phyloP scores from a whole-genome alignment of 192 early-diverging fungal species.

The Gamsiella multidivaricata region DNA sequence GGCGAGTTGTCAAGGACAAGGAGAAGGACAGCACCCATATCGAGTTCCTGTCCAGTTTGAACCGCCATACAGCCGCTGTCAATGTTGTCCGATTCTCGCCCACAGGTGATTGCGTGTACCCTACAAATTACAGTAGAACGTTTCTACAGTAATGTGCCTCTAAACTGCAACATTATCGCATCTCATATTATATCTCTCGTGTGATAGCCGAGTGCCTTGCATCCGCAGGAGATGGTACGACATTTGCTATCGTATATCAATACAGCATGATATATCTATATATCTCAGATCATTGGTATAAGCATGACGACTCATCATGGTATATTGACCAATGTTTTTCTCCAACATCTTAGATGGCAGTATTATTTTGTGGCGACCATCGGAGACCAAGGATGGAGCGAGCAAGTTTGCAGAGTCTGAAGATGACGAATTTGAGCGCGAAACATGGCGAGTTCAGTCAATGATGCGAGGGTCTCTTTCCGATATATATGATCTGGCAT shows the following conservation, averaged over 20 bases:
- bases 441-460: constrained; percentile 79
- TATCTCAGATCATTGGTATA: too few relatives aligned
- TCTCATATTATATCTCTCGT: not conserved
- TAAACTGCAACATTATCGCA: too few relatives aligned
- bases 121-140: not conserved
- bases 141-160: not conserved
- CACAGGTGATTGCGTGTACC: constrained; percentile 46
- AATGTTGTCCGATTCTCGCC: constrained; percentile 95
- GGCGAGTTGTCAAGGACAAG: constrained; percentile 60
- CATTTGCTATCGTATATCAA: not conserved
- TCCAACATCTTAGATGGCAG: constrained; percentile 88
- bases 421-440: constrained; percentile 67
- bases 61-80: constrained; percentile 88
- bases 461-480: constrained; percentile 80
- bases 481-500: constrained; percentile 93
- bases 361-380: constrained; percentile 86
- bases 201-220: constrained; percentile 74
- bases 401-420: constrained; percentile 60
- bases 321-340: constrained; percentile 1
- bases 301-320: not conserved
- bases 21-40: constrained; percentile 66
- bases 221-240: constrained; percentile 86
- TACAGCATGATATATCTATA: too few relatives aligned
- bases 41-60: constrained; percentile 84
- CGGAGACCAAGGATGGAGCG: constrained; percentile 60